A percentile compares a stretch with the other conserved stretches of the same genome.
These are phyloP conservation scores for Kluyveromyces dobzhanskii DNA, from an alignment of 805 yeast species.

Conservation along the genomic window DNA sequence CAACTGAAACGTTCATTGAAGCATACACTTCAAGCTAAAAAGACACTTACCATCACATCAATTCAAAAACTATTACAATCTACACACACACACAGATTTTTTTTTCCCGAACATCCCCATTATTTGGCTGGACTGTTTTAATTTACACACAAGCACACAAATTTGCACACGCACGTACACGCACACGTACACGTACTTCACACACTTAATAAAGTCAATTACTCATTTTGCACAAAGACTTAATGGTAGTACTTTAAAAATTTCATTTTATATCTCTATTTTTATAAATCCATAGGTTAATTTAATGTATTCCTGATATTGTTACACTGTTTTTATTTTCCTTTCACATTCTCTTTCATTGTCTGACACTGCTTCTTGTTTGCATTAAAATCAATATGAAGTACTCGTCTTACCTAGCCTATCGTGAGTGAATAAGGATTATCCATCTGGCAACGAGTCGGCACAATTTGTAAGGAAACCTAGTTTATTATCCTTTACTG, in stretches of 20 bases:
- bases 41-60: too few relatives aligned
- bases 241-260: slow-evolving; percentile 8
- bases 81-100: slow-evolving; percentile 3
- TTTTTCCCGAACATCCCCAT: slow-evolving; percentile 1
- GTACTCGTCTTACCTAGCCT: too few relatives aligned
- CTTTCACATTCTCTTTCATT: too few relatives aligned
- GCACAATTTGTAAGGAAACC: too few relatives aligned
- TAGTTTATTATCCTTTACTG: too few relatives aligned
- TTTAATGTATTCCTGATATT: slow-evolving; percentile 7
- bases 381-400: too few relatives aligned
- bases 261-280: background rate
- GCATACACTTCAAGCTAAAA: too few relatives aligned
- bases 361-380: too few relatives aligned
- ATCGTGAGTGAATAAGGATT: too few relatives aligned
- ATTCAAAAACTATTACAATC: background rate
- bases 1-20: too few relatives aligned
- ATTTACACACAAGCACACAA: slow-evolving; percentile 2
- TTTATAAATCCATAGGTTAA: slow-evolving; percentile 8
- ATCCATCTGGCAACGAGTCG: too few relatives aligned
- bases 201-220: slow-evolving; percentile 5
- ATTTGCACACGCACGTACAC: slow-evolving; percentile 3
- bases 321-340: too few relatives aligned
- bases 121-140: slow-evolving; percentile 3
- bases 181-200: slow-evolving; percentile 8
- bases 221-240: slow-evolving; percentile 5